These are phyloP conservation scores for Ogataea populi-albae DNA, from an alignment of 805 yeast genomes.

Conservation along the genomic window DNA sequence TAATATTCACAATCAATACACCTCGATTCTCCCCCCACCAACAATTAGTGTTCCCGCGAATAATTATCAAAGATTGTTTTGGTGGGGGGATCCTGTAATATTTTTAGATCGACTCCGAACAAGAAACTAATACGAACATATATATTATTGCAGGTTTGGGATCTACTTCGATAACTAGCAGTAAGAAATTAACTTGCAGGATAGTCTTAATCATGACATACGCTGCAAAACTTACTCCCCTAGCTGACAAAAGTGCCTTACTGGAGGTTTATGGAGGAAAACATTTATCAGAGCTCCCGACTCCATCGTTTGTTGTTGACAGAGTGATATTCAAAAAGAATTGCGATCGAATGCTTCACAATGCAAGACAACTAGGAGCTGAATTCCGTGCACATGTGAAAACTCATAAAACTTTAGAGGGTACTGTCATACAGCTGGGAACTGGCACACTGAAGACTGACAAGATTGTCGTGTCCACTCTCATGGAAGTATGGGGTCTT, in stretches of 20 bases:
- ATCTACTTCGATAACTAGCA: no score
- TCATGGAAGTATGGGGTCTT: constrained; percentile 61
- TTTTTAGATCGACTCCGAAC: not conserved
- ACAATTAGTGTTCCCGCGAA: not conserved
- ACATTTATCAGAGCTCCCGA: constrained; percentile 41
- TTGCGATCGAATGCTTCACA: constrained; percentile 47
- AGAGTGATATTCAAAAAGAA: constrained; percentile 39
- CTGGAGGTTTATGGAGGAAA: constrained; percentile 40
- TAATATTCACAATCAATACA: no score
- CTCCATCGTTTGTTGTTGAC: constrained; percentile 58
- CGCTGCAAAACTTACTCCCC: constrained; percentile 21
- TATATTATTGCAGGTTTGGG: no score
- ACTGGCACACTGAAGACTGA: constrained; percentile 40
- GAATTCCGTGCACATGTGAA: constrained; percentile 70
- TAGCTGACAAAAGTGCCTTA: constrained; percentile 23
- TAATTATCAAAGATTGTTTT: not conserved
- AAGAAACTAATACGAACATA: no score
- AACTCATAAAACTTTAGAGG: constrained; percentile 69
- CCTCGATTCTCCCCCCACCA: not conserved
- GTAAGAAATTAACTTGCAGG: no score
- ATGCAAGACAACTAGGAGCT: constrained; percentile 36
- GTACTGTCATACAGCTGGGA: constrained; percentile 53
- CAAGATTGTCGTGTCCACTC: constrained; percentile 64
- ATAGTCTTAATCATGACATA: constrained; percentile 11
- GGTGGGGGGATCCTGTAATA: constrained; percentile 4